Conservation (phyloP, 768 basidiomycete genomes). For the Chalciporus chontae region DNA sequence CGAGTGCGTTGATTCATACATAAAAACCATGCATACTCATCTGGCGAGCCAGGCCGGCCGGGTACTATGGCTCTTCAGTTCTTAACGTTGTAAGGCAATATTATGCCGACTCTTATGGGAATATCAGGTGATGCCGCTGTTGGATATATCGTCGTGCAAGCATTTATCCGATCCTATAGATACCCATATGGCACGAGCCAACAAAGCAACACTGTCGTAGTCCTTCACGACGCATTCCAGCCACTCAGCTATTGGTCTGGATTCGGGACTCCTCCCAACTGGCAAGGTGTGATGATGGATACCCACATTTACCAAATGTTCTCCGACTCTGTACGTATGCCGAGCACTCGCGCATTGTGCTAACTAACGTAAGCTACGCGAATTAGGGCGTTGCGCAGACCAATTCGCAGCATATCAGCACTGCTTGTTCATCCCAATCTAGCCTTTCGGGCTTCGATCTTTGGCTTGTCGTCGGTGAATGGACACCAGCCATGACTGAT, state of each 20-base stretch:
- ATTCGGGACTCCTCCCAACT: constrained; percentile 52
- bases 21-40: background rate
- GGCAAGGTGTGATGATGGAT: constrained; percentile 70
- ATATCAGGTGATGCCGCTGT: constrained; percentile 49
- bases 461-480: constrained; percentile 88
- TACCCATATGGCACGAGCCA: constrained; percentile 42
- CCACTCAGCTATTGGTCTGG: constrained; percentile 65
- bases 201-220: constrained; percentile 54
- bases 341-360: background rate
- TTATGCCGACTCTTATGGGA: constrained; percentile 72
- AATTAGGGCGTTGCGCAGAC: constrained; percentile 44
- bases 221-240: constrained; percentile 82
- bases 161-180: constrained; percentile 19
- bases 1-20: constrained; percentile 46
- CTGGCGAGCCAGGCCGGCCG: constrained; percentile 58
- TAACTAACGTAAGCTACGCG: constrained; percentile 1
- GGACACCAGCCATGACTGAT: constrained; percentile 74
- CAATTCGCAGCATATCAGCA: constrained; percentile 53
- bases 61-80: constrained; percentile 51
- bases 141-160: background rate
- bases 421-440: constrained; percentile 50
- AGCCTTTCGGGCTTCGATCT: constrained; percentile 53
- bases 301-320: constrained; percentile 82
- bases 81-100: constrained; percentile 54
- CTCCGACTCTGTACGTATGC: constrained; percentile 44